Percentiles rank a stretch among this genome's conserved stretches.
phyloP scores from a whole-genome alignment of 1,139 yeast genomes.

The Sugiyamaella pinicola region DNA sequence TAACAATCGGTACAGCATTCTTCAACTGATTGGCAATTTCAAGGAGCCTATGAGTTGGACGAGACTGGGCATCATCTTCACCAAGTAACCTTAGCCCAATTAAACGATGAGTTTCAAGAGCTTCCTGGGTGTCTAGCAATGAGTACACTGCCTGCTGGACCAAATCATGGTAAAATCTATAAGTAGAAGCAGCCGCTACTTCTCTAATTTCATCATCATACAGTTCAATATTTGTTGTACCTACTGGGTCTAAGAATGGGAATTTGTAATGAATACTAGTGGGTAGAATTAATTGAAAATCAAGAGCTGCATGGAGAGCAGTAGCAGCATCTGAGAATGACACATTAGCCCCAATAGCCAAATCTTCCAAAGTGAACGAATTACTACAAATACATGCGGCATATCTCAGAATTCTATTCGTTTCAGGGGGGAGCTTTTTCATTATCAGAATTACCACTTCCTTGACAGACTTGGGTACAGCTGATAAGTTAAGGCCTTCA shows the following conservation, averaged over 20 bases:
- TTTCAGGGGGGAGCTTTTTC: constrained; percentile 33
- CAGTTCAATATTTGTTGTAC: constrained; percentile 46
- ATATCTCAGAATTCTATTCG: constrained; percentile 44
- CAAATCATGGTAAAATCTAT: constrained; percentile 42
- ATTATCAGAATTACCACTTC: constrained; percentile 36
- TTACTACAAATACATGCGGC: constrained; percentile 52
- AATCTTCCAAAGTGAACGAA: constrained; percentile 50
- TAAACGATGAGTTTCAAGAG: constrained; percentile 44
- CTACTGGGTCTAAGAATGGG: constrained; percentile 49
- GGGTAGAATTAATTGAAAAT: constrained; percentile 46
- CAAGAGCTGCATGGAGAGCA: constrained; percentile 46
- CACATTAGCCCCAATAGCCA: constrained; percentile 47
- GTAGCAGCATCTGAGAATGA: constrained; percentile 40
- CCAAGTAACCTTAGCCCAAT: constrained; percentile 51
- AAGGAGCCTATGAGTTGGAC: constrained; percentile 33
- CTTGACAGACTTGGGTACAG: constrained; percentile 32
- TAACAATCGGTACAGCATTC: constrained; percentile 36
- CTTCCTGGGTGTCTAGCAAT: constrained; percentile 39
- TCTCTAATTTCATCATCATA: constrained; percentile 45
- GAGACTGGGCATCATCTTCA: constrained; percentile 29
- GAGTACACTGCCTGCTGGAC: constrained; percentile 45
- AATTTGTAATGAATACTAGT: constrained; percentile 52
- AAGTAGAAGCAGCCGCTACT: constrained; percentile 47
- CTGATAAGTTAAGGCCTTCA: constrained; percentile 30
- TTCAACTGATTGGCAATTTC: constrained; percentile 39